phyloP scores from a whole-genome alignment of 495 filamentous ascomycete species.

The Penicillium herquei region DNA sequence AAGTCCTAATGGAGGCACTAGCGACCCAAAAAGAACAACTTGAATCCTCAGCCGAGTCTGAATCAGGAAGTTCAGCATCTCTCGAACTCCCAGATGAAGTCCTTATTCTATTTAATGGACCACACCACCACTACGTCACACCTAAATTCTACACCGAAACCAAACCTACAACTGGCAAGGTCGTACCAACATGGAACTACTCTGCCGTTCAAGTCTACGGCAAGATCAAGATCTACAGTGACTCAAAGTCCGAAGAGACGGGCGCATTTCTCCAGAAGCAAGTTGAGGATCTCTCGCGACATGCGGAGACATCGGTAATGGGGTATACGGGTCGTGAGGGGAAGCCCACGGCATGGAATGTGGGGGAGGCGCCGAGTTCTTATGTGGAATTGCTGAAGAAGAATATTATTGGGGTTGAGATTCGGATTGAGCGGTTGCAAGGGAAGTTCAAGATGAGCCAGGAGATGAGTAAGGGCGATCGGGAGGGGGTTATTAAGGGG shows the following conservation, averaged over 20 bases:
- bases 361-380: constrained; percentile 44
- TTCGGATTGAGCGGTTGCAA: constrained; percentile 42
- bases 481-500: constrained; percentile 46
- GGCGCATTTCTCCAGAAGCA: constrained; percentile 37
- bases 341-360: constrained; percentile 40
- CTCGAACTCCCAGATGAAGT: constrained; percentile 21
- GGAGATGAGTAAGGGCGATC: constrained; percentile 46
- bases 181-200: constrained; percentile 60
- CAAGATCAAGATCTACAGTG: constrained; percentile 41
- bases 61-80: not conserved
- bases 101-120: constrained; percentile 50
- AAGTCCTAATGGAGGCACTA: not conserved
- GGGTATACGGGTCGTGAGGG: constrained; percentile 35
- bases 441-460: constrained; percentile 62
- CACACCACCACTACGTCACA: constrained; percentile 52
- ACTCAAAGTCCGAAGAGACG: constrained; percentile 35
- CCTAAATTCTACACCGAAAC: constrained; percentile 58
- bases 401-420: constrained; percentile 52
- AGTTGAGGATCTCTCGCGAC: constrained; percentile 39
- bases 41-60: too few species aligned
- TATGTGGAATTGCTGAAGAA: constrained; percentile 52
- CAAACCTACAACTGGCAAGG: constrained; percentile 53
- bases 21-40: too few species aligned
- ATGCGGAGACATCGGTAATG: constrained; percentile 47
- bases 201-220: constrained; percentile 53